Percentiles rank a stretch among this genome's conserved stretches.
Conservation (phyloP, 2,329 filamentous ascomycete genomes). For the Penicillium hordei region DNA sequence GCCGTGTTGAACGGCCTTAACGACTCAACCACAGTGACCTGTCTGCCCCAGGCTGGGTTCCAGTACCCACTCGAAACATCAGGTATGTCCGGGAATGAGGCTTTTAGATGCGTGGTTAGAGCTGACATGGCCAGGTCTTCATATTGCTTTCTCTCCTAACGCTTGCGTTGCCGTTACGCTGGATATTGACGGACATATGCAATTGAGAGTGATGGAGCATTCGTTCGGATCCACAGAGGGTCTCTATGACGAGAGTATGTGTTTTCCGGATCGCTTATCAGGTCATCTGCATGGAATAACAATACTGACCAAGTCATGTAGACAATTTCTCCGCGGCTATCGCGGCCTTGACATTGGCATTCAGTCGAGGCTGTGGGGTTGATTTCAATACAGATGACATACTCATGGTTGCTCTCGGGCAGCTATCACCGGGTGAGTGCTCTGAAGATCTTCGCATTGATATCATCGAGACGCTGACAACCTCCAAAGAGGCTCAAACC, state of each 20-base stretch:
- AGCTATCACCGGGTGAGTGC: slow-evolving; percentile 39
- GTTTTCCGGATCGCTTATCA: neutral
- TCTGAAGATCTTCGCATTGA: slow-evolving; percentile 34
- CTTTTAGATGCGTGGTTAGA: neutral
- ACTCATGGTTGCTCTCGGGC: slow-evolving; percentile 63
- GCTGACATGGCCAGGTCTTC: slow-evolving; percentile 33
- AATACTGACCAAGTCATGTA: slow-evolving; percentile 17
- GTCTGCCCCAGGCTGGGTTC: slow-evolving; percentile 76
- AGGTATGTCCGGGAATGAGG: slow-evolving; percentile 49
- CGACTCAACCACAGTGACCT: slow-evolving; percentile 65
- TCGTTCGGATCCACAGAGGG: slow-evolving; percentile 39
- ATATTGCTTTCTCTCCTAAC: slow-evolving; percentile 47
- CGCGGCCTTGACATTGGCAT: slow-evolving; percentile 59
- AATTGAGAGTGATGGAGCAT: slow-evolving; percentile 42
- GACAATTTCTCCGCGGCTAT: slow-evolving; percentile 54
- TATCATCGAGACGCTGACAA: slow-evolving; percentile 30
- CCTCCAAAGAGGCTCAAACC: slow-evolving; percentile 55
- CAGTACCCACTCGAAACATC: slow-evolving; percentile 65
- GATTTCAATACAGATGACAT: slow-evolving; percentile 67
- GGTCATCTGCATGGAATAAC: neutral
- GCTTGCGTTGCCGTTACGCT: slow-evolving; percentile 42
- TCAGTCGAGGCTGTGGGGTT: slow-evolving; percentile 50
- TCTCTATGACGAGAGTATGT: slow-evolving; percentile 41
- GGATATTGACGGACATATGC: slow-evolving; percentile 41
- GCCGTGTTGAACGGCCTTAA: slow-evolving; percentile 64